phyloP scores from a whole-genome alignment of 1,284 basidiomycete genomes.

The Puccinia polysora region DNA sequence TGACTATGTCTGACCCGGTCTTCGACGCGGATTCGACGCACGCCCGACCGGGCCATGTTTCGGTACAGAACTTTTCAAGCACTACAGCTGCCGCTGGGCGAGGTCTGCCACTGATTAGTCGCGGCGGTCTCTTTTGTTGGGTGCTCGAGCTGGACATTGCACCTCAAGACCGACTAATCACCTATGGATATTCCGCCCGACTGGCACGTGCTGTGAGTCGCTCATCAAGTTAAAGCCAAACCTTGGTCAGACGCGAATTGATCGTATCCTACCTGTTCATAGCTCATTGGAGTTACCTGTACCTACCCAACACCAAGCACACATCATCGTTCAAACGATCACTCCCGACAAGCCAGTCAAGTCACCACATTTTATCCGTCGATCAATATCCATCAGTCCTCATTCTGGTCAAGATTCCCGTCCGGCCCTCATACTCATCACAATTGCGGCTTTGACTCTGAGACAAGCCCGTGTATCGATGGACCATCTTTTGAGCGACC shows the following conservation, averaged over 20 bases:
- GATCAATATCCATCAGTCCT: background rate
- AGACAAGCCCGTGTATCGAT: slow-evolving; percentile 50
- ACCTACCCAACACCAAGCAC: background rate
- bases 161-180: too few relatives aligned
- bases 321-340: slow-evolving; percentile 23
- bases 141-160: too few relatives aligned
- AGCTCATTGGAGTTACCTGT: slow-evolving; percentile 14
- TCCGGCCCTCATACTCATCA: background rate
- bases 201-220: slow-evolving; percentile 30
- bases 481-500: slow-evolving; percentile 60
- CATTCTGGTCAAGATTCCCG: background rate
- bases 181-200: slow-evolving; percentile 15
- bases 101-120: too few relatives aligned
- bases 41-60: too few relatives aligned
- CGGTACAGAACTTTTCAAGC: too few relatives aligned
- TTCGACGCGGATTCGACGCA: too few relatives aligned
- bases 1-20: too few relatives aligned
- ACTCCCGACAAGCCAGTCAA: slow-evolving; percentile 28
- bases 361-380: slow-evolving; percentile 15
- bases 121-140: too few relatives aligned
- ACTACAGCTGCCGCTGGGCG: too few relatives aligned
- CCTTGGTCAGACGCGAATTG: background rate
- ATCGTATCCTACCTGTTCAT: background rate
- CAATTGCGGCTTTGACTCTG: slow-evolving; percentile 46
- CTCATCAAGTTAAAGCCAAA: background rate